Evolutionary conservation across 805 yeast species (phyloP).

Genomic region (Pichia insulana): DNA sequence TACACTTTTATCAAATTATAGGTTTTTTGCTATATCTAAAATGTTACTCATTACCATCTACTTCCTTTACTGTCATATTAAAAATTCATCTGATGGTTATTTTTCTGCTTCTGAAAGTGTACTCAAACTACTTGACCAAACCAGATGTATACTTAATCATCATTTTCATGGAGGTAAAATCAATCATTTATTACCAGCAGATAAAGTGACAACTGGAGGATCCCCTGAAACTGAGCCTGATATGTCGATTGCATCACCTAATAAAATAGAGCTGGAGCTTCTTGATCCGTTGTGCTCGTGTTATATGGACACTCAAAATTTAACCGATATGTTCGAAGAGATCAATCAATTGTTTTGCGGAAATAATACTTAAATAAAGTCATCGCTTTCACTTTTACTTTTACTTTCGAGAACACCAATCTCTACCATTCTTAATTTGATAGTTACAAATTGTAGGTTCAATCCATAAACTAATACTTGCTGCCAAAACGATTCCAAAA

Average conservation of each 20-base stretch:
- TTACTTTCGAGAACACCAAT: slow-evolving; percentile 54
- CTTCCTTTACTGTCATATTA: slow-evolving; percentile 5
- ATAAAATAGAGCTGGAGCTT: too few species aligned
- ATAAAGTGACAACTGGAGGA: not conserved
- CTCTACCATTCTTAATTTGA: slow-evolving; percentile 66
- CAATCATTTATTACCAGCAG: slow-evolving; percentile 1
- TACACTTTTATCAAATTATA: slow-evolving; percentile 3
- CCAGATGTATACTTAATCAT: not conserved
- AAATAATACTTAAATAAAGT: too few species aligned
- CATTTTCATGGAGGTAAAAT: slow-evolving; percentile 1
- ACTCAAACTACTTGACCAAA: not conserved
- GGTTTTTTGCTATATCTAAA: slow-evolving; percentile 8
- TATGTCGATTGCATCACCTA: too few species aligned
- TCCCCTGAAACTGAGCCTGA: not conserved
- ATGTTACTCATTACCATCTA: slow-evolving; percentile 4
- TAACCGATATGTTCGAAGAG: not conserved
- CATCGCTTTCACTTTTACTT: not conserved
- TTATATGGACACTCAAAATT: too few species aligned
- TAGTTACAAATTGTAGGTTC: slow-evolving; percentile 65
- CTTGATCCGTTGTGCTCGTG: too few species aligned
- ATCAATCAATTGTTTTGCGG: not conserved
- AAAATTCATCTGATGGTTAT: not conserved
- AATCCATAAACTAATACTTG: slow-evolving; percentile 60
- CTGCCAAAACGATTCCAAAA: slow-evolving; percentile 78
- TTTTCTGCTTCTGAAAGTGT: not conserved